These are phyloP conservation scores for Chamaecyparis obtusa DNA, from an alignment of 75 land plant species.

Conservation along the genomic window DNA sequence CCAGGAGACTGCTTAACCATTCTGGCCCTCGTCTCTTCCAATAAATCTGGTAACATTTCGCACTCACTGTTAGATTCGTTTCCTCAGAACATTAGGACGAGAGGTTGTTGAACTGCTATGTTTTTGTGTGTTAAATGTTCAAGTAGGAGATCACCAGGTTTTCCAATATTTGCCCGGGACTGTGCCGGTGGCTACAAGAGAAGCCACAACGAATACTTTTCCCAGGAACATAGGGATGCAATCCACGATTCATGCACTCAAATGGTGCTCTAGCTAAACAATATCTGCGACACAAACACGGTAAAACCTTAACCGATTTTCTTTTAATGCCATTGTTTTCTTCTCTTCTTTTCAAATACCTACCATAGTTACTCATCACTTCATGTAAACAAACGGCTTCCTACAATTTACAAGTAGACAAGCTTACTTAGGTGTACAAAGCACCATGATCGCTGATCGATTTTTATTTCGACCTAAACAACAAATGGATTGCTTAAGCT, in stretches of 20 bases:
- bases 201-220: conserved; percentile 21
- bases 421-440: background rate
- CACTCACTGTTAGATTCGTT: background rate
- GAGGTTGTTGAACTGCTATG: background rate
- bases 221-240: conserved; percentile 52
- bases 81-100: background rate
- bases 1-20: conserved; percentile 76
- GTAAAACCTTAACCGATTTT: conserved; percentile 19
- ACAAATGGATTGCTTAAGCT: no score
- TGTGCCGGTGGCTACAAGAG: conserved; percentile 47
- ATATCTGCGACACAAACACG: conserved; percentile 70
- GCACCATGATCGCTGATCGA: no score
- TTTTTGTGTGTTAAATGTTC: background rate
- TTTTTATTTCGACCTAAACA: no score
- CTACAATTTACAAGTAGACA: background rate
- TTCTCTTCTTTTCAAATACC: background rate
- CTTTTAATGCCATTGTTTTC: background rate
- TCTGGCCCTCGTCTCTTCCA: conserved; percentile 54
- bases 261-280: conserved; percentile 67
- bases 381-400: background rate
- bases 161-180: conserved; percentile 64
- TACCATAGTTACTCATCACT: no score
- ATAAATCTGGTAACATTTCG: conserved; percentile 26
- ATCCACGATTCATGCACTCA: conserved; percentile 49
- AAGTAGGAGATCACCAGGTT: conserved; percentile 51